Evolutionary conservation across 352 stramenopile species (phyloP).

Genomic region (Salisapilia sapeloensis): DNA sequence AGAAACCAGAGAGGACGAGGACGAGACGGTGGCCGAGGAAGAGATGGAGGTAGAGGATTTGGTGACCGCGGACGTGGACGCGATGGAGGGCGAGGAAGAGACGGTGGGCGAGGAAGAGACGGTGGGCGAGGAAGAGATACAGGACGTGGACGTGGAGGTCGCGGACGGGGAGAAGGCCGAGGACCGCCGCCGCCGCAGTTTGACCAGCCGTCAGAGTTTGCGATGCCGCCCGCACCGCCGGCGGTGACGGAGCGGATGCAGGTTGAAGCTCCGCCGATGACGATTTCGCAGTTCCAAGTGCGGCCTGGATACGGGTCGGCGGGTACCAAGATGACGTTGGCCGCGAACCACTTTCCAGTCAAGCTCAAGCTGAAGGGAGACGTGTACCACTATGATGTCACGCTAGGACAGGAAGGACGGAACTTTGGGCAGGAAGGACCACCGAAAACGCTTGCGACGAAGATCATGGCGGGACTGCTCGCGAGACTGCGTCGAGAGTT

Average conservation of each 20-base stretch:
- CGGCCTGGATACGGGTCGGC: slow-evolving; percentile 37
- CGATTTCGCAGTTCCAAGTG: slow-evolving; percentile 21
- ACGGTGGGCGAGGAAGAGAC: slow-evolving; percentile 5
- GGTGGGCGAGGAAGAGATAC: neutral
- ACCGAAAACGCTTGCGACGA: slow-evolving; percentile 29
- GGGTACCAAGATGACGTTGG: slow-evolving; percentile 17
- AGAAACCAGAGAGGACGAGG: slow-evolving; percentile 2
- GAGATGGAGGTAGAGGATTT: neutral
- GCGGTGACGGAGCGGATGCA: slow-evolving; percentile 7
- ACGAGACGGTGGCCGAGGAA: slow-evolving; percentile 2
- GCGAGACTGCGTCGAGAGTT: slow-evolving; percentile 16
- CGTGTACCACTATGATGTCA: slow-evolving; percentile 59
- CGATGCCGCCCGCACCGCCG: neutral
- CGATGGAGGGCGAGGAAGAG: slow-evolving; percentile 1
- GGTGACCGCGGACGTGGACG: slow-evolving; percentile 1
- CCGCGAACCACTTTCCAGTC: slow-evolving; percentile 55
- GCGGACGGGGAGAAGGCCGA: slow-evolving; percentile 1
- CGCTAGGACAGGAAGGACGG: slow-evolving; percentile 17
- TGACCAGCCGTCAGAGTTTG: neutral
- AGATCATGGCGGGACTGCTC: slow-evolving; percentile 38
- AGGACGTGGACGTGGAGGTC: slow-evolving; percentile 1
- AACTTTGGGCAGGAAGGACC: slow-evolving; percentile 25
- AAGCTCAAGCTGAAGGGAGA: slow-evolving; percentile 23
- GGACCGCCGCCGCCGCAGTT: slow-evolving; percentile 1
- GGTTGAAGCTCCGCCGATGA: slow-evolving; percentile 14